These are phyloP conservation scores for Adansonia rubrostipa DNA, from an alignment of 441 rosid species.

Conservation along the genomic window DNA sequence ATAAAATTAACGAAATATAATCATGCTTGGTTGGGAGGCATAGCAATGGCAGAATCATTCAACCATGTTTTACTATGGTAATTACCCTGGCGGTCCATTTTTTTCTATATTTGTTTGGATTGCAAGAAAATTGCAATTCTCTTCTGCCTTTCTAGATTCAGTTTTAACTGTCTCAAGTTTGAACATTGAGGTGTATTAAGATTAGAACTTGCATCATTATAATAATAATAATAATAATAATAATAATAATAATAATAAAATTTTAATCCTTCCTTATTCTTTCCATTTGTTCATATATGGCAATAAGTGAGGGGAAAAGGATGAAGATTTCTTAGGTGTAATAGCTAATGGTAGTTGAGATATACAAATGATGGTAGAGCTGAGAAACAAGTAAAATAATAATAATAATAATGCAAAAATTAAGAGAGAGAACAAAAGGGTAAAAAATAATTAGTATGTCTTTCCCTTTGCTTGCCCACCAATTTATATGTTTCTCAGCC, in stretches of 20 bases:
- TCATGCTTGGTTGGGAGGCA: background rate
- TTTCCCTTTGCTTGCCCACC: constrained; percentile 35
- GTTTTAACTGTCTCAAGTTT: background rate
- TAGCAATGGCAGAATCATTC: background rate
- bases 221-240: too few species aligned
- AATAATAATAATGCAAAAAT: background rate
- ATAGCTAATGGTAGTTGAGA: constrained; percentile 33
- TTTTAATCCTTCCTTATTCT: too few species aligned
- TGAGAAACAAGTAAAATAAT: constrained; percentile 26
- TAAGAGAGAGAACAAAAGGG: background rate
- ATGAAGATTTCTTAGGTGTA: background rate
- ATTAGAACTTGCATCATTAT: background rate
- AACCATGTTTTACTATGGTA: background rate
- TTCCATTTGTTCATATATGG: background rate
- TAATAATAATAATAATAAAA: background rate
- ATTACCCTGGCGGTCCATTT: background rate
- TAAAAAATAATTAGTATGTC: background rate
- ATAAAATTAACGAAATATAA: background rate
- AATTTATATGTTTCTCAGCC: constrained; percentile 31
- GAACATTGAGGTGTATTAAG: background rate
- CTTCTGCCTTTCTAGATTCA: too few species aligned
- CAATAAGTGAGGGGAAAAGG: background rate
- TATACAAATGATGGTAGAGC: constrained; percentile 46
- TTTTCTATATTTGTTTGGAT: background rate
- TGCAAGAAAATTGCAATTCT: too few species aligned